Evolutionary conservation across 805 yeast species (phyloP).

Genomic region (Metschnikowia chrysomelidarum): DNA sequence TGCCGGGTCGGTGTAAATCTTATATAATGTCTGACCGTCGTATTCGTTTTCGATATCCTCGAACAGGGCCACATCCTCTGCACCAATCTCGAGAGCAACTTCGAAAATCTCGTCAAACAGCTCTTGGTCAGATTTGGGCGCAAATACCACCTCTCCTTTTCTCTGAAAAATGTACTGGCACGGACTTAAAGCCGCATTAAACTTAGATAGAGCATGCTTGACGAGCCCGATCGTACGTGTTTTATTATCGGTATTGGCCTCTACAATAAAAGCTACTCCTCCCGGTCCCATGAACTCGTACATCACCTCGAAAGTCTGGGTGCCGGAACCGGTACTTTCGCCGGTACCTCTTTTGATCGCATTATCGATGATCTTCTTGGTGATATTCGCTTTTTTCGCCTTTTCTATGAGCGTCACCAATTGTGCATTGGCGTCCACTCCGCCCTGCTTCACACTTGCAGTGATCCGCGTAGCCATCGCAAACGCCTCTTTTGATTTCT

Average conservation of each 20-base stretch:
- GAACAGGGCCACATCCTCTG: constrained; percentile 69
- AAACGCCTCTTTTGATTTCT: constrained; percentile 64
- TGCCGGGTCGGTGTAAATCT: constrained; percentile 61
- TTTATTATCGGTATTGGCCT: constrained; percentile 86
- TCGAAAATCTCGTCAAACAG: constrained; percentile 71
- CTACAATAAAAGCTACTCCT: constrained; percentile 82
- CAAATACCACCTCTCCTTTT: constrained; percentile 68
- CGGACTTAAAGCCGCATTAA: constrained; percentile 70
- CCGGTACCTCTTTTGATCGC: constrained; percentile 88
- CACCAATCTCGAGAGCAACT: constrained; percentile 70
- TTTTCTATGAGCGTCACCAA: constrained; percentile 71
- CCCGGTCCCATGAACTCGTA: constrained; percentile 95
- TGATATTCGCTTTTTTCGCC: constrained; percentile 72
- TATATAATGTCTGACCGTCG: constrained; percentile 30
- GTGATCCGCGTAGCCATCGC: constrained; percentile 72
- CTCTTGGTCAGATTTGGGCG: constrained; percentile 32
- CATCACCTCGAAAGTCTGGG: constrained; percentile 43
- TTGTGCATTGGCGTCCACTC: constrained; percentile 60
- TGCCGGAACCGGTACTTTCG: constrained; percentile 47
- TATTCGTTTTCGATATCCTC: constrained; percentile 43
- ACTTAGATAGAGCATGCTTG: constrained; percentile 70
- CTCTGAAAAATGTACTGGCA: constrained; percentile 74
- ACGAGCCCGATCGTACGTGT: constrained; percentile 75
- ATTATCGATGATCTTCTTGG: constrained; percentile 81
- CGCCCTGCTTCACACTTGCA: constrained; percentile 73